Base-by-base conservation (phyloP, 371 early-diverging fungal species). In the Dinochytrium kinnereticum region DNA sequence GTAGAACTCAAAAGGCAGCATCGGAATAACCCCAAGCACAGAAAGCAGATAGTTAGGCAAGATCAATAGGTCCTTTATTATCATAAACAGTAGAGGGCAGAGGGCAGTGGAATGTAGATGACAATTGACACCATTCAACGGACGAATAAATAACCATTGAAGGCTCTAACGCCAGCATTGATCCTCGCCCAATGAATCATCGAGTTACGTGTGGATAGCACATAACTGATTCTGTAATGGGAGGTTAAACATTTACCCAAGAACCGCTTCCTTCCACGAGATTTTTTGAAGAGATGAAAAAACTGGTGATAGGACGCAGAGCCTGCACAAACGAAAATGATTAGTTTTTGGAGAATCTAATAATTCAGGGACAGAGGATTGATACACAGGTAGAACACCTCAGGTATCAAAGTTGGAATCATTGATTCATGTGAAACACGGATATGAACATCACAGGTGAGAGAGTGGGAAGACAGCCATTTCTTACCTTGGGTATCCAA, bases 381-480 rank as follows among this genome's bases (percentile, higher is more conserved):
- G 44, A 44, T 19, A 44, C 44, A n/a, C 21, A 44, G 21, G 49
- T 44, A 44, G 21, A 13, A 44, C 13, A 13, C 55, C 7, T 53
- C 55, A 53, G 55, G 61, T 7, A 33, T 21, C 30, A 34, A 37
- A 24, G 30, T 61, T 61, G 31, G 61, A 61, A 61, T 61, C 61
- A 61, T 37, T 31, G 30, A 34, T 28, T 61, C 61, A 61, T 61
- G 61, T 61, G 61, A 61, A 61, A 61, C 61, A 61, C 61, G 61
- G 61, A 61, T 33, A 61, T 21, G 26, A 61, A 34, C 61, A 61
- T 37, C 61, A 61, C 15, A 7, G 37, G 61, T 33, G 61, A 33
- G 36, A 34, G 37, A 17, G 10, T 34, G 61, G 36, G 10, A 2
- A 34, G 15, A 26, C 3, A 28, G 7, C 2, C 30, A 13, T 34